Conservation (phyloP, 345 rosid species). For the Erysimum cheiranthoides region DNA sequence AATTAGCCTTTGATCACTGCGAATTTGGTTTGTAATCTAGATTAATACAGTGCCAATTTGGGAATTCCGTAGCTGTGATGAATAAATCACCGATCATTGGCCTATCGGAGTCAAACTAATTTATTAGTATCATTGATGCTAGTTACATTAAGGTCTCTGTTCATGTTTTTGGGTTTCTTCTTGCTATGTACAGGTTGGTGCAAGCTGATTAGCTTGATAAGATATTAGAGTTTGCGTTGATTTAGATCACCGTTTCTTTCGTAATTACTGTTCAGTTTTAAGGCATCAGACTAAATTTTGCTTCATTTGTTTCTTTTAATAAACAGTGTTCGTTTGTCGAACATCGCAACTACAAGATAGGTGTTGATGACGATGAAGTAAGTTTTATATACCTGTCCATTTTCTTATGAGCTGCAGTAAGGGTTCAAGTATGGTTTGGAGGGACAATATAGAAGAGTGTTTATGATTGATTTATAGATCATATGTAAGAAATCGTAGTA, state of each 20-base stretch:
- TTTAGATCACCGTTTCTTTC: neutral
- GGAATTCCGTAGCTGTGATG: neutral
- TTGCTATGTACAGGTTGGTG: neutral
- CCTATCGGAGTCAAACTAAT: neutral
- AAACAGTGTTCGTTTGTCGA: too few relatives aligned
- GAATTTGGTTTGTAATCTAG: neutral
- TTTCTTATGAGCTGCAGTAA: neutral
- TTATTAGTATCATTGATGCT: conserved; percentile 6
- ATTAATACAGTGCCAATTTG: neutral
- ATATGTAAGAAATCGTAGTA: neutral
- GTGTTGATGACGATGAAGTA: too few relatives aligned
- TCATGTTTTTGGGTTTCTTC: neutral
- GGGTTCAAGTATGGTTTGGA: neutral
- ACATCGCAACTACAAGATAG: too few relatives aligned
- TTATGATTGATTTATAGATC: neutral
- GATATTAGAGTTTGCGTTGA: neutral
- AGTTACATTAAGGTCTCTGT: conserved; percentile 12
- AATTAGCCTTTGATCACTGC: too few relatives aligned
- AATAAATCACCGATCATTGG: conserved; percentile 10
- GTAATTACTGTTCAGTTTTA: neutral
- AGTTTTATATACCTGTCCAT: too few relatives aligned
- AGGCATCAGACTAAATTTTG: neutral
- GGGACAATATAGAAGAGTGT: neutral
- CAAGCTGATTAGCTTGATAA: neutral
- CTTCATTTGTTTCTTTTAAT: too few relatives aligned